Evolutionary conservation across 2,329 filamentous ascomycete species (phyloP), one percentile per base, ranked within the genome.

Genomic region (Ciborinia camelliae): DNA sequence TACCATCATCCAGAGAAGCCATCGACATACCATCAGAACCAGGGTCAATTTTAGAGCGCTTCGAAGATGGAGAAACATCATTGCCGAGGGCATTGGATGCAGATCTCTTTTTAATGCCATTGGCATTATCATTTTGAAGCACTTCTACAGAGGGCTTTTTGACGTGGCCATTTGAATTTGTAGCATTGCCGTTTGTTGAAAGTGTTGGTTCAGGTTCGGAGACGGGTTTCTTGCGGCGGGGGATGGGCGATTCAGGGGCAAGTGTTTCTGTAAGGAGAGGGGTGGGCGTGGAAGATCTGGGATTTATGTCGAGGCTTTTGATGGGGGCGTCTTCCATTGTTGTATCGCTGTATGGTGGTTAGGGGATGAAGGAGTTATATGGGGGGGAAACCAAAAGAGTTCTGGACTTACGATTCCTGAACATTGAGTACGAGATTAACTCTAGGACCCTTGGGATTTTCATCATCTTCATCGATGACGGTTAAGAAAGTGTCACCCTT

Each of bases 351-450:
- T 58, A 4, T 18, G 7, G 50, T 23, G 14, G 37, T 63, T 32
- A 63, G 39, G 7, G 37, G n/a, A 32, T 18, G 26, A n/a, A 8
- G 14, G 9, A 28, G 8, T 20, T 55, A 23, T 39, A 45, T 41
- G 6, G 28, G 3, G 28, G 1, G n/a, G 7, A 50, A 39, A 9
- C 7, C 8, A 7, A 9, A 32, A 35, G 23, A 15, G 20, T 37
- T 37, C 15, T 20, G 18, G n/a, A 77, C 83, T 62, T 80, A 88
- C 84, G 82, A 79, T 75, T 87, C 82, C 70, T 87, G 82, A 62
- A 92, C 81, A 68, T 86, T 84, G 18, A 97, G 80, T 60, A 94
- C 83, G 2, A 98, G 82, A 68, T 97, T 94, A 63, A 97, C 89
- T 66, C 90, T 88, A 0, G 90, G 83, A 64, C 96, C 89, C 66